Evolutionary conservation across 306 rosid species (phyloP).

Genomic region (Betula pendula): DNA sequence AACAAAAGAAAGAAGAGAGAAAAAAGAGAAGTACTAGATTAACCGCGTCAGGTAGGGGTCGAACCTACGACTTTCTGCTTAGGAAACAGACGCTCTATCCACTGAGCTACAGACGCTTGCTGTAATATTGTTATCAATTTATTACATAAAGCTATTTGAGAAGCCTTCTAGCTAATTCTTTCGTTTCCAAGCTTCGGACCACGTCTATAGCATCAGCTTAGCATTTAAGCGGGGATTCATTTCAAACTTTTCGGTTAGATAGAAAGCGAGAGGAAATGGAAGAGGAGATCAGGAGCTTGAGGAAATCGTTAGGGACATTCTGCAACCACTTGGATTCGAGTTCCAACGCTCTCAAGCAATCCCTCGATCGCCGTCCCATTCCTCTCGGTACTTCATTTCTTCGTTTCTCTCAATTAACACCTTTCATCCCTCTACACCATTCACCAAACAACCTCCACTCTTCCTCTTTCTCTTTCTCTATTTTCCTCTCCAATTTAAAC

Average conservation of each 20-base stretch:
- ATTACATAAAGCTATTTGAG: too few species aligned
- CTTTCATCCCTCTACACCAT: background rate
- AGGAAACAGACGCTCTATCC: constrained; percentile 82
- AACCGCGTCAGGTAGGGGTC: constrained; percentile 61
- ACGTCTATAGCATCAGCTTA: too few species aligned
- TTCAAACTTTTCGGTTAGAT: background rate
- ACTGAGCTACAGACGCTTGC: constrained; percentile 67
- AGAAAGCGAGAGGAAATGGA: constrained; percentile 38
- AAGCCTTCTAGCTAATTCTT: too few species aligned
- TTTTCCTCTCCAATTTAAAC: background rate
- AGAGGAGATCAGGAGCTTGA: constrained; percentile 55
- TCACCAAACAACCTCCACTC: background rate
- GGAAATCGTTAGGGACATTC: constrained; percentile 55
- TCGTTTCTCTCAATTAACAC: background rate
- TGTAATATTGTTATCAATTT: too few species aligned
- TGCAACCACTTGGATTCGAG: constrained; percentile 74
- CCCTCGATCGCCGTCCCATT: constrained; percentile 77
- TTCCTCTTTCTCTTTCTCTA: too few species aligned
- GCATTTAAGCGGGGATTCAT: too few species aligned
- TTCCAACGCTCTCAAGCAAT: constrained; percentile 71
- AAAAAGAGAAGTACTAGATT: too few species aligned
- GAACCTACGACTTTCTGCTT: constrained; percentile 72
- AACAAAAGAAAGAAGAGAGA: too few species aligned
- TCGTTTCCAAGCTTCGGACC: too few species aligned
- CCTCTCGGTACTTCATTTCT: constrained; percentile 60